Evolutionary conservation across 371 early-diverging fungal genomes (phyloP).

Genomic region (Mucor racemosus): DNA sequence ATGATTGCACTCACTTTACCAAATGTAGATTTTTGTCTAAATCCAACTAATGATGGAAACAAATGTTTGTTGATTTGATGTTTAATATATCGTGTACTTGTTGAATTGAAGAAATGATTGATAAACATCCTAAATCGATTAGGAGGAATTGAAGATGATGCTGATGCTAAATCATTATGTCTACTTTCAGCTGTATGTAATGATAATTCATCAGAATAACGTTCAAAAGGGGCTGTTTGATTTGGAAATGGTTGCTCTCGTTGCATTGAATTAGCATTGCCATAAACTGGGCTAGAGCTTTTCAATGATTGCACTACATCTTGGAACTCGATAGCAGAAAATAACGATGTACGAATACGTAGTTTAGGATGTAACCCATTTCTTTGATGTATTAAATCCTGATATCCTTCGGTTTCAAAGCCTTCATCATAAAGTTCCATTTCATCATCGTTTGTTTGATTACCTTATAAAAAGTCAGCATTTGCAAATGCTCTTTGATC

Average conservation of each 20-base stretch:
- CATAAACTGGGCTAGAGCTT: constrained; percentile 26
- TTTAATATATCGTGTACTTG: constrained; percentile 1
- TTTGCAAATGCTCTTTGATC: background rate
- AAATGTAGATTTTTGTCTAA: constrained; percentile 54
- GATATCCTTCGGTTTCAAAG: constrained; percentile 52
- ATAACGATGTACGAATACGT: constrained; percentile 48
- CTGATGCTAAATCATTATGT: background rate
- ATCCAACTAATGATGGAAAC: constrained; percentile 62
- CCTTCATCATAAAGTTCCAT: constrained; percentile 56
- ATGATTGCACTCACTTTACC: constrained; percentile 58
- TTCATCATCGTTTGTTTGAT: constrained; percentile 35
- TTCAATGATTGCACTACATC: constrained; percentile 56
- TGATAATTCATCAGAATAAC: constrained; percentile 22
- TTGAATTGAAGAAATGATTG: constrained; percentile 9
- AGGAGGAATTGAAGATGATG: background rate
- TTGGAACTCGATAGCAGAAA: constrained; percentile 61
- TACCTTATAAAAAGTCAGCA: constrained; percentile 17
- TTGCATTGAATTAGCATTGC: background rate
- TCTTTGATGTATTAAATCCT: constrained; percentile 30
- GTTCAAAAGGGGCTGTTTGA: constrained; percentile 4
- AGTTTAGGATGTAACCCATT: constrained; percentile 39
- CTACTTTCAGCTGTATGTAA: constrained; percentile 30
- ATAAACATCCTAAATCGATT: background rate
- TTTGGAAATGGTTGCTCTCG: constrained; percentile 5
- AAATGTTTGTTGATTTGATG: constrained; percentile 30